Conservation (phyloP, 257 asterid species). For the Solanum habrochaites region DNA sequence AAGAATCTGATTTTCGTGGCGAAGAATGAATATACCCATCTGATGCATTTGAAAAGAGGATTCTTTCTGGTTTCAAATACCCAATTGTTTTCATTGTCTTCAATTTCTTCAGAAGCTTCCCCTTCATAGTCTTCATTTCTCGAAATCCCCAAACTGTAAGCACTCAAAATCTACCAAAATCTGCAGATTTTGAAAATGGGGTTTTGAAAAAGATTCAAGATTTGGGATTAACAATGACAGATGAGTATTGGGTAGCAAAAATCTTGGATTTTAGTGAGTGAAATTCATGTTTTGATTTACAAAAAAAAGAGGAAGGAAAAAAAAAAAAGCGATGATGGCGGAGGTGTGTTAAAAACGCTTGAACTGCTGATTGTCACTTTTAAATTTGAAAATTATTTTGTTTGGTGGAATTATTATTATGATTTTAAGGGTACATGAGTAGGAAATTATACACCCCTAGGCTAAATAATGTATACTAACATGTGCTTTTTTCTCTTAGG, state of each 20-base stretch:
- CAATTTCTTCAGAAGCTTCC: conserved; percentile 68
- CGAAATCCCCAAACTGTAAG: neutral
- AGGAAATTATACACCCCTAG: neutral
- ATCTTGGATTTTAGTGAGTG: neutral
- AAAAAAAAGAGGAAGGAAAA: neutral
- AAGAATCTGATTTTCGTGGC: conserved; percentile 13
- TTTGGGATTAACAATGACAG: neutral
- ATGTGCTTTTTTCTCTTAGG: neutral
- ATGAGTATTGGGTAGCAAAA: neutral
- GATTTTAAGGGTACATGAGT: neutral
- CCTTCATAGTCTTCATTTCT: conserved; percentile 67
- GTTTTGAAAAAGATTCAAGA: neutral
- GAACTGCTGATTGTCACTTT: conserved; percentile 5
- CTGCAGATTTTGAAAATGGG: neutral
- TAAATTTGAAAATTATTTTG: conserved; percentile 30
- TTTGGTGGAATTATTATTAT: conserved; percentile 23
- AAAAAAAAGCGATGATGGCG: neutral
- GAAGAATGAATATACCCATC: conserved; percentile 40
- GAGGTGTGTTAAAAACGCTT: neutral
- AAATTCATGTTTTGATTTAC: neutral
- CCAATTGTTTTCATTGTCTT: conserved; percentile 70
- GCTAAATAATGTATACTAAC: neutral
- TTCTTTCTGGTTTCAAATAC: conserved; percentile 55
- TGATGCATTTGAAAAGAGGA: conserved; percentile 47
- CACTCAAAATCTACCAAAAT: neutral